Base-by-base conservation (phyloP, 2,329 filamentous ascomycete genomes). In the Colletotrichum sidae region DNA sequence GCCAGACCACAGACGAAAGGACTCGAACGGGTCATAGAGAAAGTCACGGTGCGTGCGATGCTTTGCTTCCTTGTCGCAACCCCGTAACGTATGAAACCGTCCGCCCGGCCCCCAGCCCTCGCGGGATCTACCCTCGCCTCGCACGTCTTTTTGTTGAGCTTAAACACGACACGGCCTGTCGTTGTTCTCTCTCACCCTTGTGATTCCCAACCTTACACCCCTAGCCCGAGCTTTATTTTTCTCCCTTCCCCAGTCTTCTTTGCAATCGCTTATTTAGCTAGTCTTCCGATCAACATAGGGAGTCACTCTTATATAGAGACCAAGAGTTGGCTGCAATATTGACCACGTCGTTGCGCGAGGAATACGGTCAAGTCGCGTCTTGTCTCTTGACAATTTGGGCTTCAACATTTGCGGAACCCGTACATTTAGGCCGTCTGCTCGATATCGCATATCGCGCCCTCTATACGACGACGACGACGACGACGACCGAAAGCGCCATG, bases 71-170 rank as follows among this genome's bases (percentile, higher is more conserved):
- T 42, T 65, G 50, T 65, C 35, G 52, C 57, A 55, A 51, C 62
- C 62, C 39, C 52, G 45, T 61, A 62, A 25, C 62, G 58, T 46
- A 65, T 65, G 62, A 65, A 65, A 62, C 62, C 57, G 41, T 50
- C 47, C 57, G 41, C 47, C 52, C 52, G 46, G 51, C 52, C 37
- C 58, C 42, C 44, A 38, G 46, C 37, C 58, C 51, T 52, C 52
- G 50, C 61, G 57, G 45, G 50, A 46, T 65, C 45, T 50, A 55
- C 59, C 25, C 59, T 62, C 45, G 37, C 56, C 56, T 55, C 44
- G 34, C 51, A 39, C 57, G 39, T 37, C 55, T 45, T 47, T 44
- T n/a, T 55, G 50, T 50, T 65, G 61, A 65, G 62, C 51, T 65
- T 61, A 61, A 65, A 55, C 51, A n/a, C 57, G 39, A 51, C n/a